Evolutionary conservation across 2,329 filamentous ascomycete species (phyloP).

Genomic region (Verticillium albo-atrum): DNA sequence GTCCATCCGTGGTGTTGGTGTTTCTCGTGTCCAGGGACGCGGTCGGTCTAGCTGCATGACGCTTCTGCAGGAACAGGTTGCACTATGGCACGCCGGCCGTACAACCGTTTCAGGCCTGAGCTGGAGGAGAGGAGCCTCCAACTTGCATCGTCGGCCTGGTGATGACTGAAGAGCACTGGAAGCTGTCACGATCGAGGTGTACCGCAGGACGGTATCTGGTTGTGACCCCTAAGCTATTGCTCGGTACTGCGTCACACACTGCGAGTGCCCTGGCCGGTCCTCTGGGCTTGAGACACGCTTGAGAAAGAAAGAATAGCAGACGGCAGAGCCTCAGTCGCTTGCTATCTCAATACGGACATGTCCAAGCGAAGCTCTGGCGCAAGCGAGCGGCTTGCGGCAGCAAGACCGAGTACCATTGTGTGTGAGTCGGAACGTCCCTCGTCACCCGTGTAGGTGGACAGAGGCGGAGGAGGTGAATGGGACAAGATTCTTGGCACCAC

Average conservation of each 20-base stretch:
- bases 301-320: no score
- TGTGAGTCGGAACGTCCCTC: not conserved
- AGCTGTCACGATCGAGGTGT: no score
- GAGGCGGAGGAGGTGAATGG: not conserved
- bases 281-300: not conserved
- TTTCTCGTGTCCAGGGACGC: not conserved
- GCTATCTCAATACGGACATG: no score
- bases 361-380: not conserved
- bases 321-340: no score
- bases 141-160: not conserved
- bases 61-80: not conserved
- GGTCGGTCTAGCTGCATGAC: not conserved
- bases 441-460: not conserved
- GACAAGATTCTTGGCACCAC: not conserved
- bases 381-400: not conserved
- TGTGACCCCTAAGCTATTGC: no score
- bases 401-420: not conserved
- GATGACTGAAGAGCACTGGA: not conserved
- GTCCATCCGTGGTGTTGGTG: not conserved
- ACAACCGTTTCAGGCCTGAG: not conserved
- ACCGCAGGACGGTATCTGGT: no score
- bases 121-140: not conserved
- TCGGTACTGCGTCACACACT: no score
- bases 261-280: not conserved
- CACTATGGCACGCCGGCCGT: not conserved